These are phyloP conservation scores for Irpex sp. DNA, from an alignment of 1,284 basidiomycete species.

Conservation along the genomic window DNA sequence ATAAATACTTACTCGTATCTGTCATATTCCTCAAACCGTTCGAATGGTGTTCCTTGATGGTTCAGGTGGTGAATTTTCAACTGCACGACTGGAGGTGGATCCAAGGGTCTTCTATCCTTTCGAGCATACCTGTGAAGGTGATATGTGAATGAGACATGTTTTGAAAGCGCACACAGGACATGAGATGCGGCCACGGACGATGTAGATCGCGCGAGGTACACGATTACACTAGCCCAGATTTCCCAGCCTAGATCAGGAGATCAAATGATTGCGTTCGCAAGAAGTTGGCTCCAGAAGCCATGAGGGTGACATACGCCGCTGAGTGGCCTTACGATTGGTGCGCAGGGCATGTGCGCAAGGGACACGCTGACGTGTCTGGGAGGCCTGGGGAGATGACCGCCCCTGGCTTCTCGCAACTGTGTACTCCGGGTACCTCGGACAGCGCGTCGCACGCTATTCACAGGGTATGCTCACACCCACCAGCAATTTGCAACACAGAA, in stretches of 20 bases:
- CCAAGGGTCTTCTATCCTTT: conserved; percentile 35
- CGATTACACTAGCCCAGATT: neutral
- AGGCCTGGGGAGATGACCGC: neutral
- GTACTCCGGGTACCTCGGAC: neutral
- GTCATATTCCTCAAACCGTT: conserved; percentile 31
- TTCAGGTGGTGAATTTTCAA: conserved; percentile 25
- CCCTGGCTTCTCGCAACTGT: neutral
- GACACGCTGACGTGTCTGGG: neutral
- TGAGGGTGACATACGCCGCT: neutral
- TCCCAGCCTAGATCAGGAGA: conserved; percentile 1
- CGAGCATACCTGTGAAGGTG: conserved; percentile 31
- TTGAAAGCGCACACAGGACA: neutral
- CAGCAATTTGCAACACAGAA: neutral
- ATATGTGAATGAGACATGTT: neutral
- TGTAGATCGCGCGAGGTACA: neutral
- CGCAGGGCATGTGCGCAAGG: neutral
- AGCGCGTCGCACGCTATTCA: neutral
- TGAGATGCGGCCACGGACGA: neutral
- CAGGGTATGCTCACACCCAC: neutral
- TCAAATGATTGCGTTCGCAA: neutral
- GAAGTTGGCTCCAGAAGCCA: neutral
- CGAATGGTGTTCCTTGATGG: conserved; percentile 18
- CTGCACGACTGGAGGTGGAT: conserved; percentile 38
- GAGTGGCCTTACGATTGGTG: neutral
- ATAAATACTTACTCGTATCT: conserved; percentile 34